Evolutionary conservation across 2,329 filamentous ascomycete species (phyloP).

Genomic region (Harringtonia lauricola): DNA sequence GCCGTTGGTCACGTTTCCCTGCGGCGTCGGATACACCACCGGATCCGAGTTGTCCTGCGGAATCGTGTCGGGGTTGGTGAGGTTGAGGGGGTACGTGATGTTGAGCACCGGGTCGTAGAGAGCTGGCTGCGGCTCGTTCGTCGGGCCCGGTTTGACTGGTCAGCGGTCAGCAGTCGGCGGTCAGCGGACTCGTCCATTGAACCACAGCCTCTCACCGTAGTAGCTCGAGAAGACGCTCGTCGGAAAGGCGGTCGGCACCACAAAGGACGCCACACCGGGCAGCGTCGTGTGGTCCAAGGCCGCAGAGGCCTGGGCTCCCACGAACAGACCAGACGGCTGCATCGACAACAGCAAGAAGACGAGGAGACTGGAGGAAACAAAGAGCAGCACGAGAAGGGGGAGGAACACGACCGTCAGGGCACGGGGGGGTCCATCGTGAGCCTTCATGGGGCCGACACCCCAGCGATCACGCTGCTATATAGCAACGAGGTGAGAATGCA

Average conservation of each 20-base stretch:
- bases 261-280: constrained; percentile 24
- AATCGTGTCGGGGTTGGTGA: constrained; percentile 42
- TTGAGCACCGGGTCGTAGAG: constrained; percentile 43
- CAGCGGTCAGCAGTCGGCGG: background rate
- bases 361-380: constrained; percentile 6
- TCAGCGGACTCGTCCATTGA: background rate
- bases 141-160: constrained; percentile 19
- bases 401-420: constrained; percentile 2
- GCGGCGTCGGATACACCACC: constrained; percentile 31
- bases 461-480: too few species aligned
- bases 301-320: constrained; percentile 1
- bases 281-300: constrained; percentile 8
- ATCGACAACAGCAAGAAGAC: constrained; percentile 3
- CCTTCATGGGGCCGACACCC: background rate
- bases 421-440: background rate
- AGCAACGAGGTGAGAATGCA: background rate
- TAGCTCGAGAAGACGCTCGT: constrained; percentile 39
- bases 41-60: constrained; percentile 37
- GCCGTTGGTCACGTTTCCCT: constrained; percentile 30
- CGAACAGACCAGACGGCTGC: background rate
- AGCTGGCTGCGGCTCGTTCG: constrained; percentile 23
- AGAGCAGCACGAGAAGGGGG: constrained; percentile 3
- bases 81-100: constrained; percentile 38
- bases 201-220: constrained; percentile 21
- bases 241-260: constrained; percentile 35